These are phyloP conservation scores for Penicillium verrucosum DNA, from an alignment of 2,329 filamentous ascomycete genomes.

Conservation along the genomic window DNA sequence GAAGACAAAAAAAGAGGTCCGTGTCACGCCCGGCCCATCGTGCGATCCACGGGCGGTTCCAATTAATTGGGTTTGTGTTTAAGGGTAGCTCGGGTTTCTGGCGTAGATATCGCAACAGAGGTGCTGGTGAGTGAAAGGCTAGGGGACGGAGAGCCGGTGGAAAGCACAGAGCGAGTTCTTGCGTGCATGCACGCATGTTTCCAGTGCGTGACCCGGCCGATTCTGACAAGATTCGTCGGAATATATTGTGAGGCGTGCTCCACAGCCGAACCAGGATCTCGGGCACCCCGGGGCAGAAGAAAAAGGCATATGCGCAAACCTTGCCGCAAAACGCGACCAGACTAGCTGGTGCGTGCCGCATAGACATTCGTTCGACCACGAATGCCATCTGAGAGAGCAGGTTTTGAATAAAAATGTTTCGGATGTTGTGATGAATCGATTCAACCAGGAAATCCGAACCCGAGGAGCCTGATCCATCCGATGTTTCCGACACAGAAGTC, in stretches of 20 bases:
- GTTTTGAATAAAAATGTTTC: conserved; percentile 81
- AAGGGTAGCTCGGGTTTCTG: conserved; percentile 66
- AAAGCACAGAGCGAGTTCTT: conserved; percentile 66
- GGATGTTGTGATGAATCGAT: conserved; percentile 82
- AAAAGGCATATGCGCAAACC: conserved; percentile 88
- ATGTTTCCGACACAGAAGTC: conserved; percentile 52
- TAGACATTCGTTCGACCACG: conserved; percentile 84
- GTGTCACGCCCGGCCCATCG: conserved; percentile 85
- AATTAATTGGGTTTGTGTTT: conserved; percentile 69
- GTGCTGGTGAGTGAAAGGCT: conserved; percentile 61
- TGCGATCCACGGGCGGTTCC: conserved; percentile 80
- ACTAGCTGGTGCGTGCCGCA: conserved; percentile 67
- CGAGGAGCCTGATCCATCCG: conserved; percentile 53
- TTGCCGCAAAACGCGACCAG: conserved; percentile 85
- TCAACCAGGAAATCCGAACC: conserved; percentile 66
- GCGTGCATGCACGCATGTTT: conserved; percentile 51
- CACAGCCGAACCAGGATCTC: conserved; percentile 81
- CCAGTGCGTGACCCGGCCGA: conserved; percentile 60
- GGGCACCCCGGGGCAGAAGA: conserved; percentile 82
- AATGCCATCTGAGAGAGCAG: conserved; percentile 78
- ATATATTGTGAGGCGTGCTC: conserved; percentile 64
- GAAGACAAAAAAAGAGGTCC: conserved; percentile 90
- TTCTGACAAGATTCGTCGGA: conserved; percentile 69
- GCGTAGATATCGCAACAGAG: conserved; percentile 58
- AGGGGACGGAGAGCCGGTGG: conserved; percentile 62